phyloP scores from a whole-genome alignment of 2,329 filamentous ascomycete species.

The Cryoendolithus antarcticus region DNA sequence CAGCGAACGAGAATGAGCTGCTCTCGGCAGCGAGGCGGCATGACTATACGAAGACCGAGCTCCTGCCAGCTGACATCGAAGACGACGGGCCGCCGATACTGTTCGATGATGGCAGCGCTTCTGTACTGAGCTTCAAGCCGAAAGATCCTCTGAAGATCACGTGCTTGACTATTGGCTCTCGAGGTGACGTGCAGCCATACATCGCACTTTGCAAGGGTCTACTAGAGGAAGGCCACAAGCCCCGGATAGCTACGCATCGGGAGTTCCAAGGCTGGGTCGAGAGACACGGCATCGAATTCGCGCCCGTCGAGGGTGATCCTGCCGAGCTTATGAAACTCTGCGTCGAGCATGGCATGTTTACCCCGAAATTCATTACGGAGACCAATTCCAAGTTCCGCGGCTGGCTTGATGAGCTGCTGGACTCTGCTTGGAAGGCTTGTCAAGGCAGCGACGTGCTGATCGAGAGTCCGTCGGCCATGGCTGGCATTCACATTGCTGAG shows the following conservation, averaged over 20 bases:
- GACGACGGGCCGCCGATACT: constrained; percentile 59
- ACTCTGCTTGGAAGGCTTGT: constrained; percentile 71
- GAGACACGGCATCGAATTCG: constrained; percentile 88
- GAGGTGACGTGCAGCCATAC: constrained; percentile 94
- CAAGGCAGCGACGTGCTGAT: constrained; percentile 82
- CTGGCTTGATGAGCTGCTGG: constrained; percentile 86
- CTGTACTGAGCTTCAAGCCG: constrained; percentile 85
- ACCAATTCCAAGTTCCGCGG: constrained; percentile 77
- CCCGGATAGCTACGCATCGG: constrained; percentile 78
- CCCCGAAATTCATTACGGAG: constrained; percentile 76
- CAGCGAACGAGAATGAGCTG: constrained; percentile 38
- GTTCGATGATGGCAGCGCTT: constrained; percentile 81
- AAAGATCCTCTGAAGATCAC: constrained; percentile 67
- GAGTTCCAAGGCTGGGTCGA: constrained; percentile 87
- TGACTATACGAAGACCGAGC: constrained; percentile 27
- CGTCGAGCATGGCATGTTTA: constrained; percentile 96
- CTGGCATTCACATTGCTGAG: constrained; percentile 93
- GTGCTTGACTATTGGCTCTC: constrained; percentile 88
- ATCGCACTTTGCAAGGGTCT: constrained; percentile 91
- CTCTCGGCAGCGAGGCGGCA: constrained; percentile 56
- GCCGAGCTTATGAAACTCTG: constrained; percentile 91
- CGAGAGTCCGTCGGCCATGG: constrained; percentile 93
- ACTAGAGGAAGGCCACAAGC: constrained; percentile 72
- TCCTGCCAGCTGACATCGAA: constrained; percentile 16
- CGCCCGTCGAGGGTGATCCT: constrained; percentile 77